Percentiles rank a stretch among this genome's conserved stretches.
These are phyloP conservation scores for Macrolepiota dolichaula DNA, from an alignment of 768 basidiomycete species.

Conservation along the genomic window DNA sequence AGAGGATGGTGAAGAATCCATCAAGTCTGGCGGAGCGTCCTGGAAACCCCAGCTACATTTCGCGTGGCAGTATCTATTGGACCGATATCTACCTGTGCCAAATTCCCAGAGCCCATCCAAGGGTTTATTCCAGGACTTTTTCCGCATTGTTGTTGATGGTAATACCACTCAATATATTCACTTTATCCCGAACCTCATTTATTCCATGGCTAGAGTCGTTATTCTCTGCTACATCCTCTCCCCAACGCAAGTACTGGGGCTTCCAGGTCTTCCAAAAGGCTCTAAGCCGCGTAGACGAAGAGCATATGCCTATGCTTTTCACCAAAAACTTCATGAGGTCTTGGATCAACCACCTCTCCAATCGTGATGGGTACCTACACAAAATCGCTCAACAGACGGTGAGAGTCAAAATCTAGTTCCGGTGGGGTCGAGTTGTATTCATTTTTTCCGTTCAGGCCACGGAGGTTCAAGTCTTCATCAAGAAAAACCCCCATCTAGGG, in stretches of 20 bases:
- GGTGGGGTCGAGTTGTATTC: background rate
- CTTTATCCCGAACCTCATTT: slow-evolving; percentile 3
- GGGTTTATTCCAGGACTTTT: slow-evolving; percentile 87
- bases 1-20: slow-evolving; percentile 50
- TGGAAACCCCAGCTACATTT: slow-evolving; percentile 95
- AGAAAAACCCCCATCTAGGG: slow-evolving; percentile 73
- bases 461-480: slow-evolving; percentile 72
- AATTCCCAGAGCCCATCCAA: slow-evolving; percentile 34
- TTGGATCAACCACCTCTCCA: slow-evolving; percentile 94
- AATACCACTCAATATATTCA: slow-evolving; percentile 18
- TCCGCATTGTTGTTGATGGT: slow-evolving; percentile 90
- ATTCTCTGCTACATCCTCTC: slow-evolving; percentile 79
- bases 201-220: slow-evolving; percentile 62
- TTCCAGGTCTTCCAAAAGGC: slow-evolving; percentile 87
- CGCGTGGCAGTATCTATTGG: slow-evolving; percentile 83
- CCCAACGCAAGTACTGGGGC: slow-evolving; percentile 94
- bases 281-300: slow-evolving; percentile 58
- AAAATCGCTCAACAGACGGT: slow-evolving; percentile 86
- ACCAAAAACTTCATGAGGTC: slow-evolving; percentile 94
- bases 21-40: slow-evolving; percentile 48
- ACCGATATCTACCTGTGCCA: slow-evolving; percentile 59
- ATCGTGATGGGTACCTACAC: slow-evolving; percentile 84
- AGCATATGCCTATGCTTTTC: slow-evolving; percentile 82
- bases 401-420: slow-evolving; percentile 20
- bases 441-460: slow-evolving; percentile 48